Base-by-base conservation (phyloP, 2,329 filamentous ascomycete species). In the Arthroderma sp. region DNA sequence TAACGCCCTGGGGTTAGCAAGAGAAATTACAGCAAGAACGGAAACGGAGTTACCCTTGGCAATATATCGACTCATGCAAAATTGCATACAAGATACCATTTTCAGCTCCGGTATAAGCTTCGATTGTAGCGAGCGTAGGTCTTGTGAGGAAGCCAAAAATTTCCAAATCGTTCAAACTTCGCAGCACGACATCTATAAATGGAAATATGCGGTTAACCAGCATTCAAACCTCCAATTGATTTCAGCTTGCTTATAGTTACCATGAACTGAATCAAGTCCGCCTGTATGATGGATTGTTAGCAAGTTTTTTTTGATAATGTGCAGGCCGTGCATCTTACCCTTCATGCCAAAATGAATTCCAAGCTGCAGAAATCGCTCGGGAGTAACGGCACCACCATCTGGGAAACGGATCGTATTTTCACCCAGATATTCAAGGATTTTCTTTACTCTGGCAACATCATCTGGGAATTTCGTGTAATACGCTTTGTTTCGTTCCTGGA, bases 381-480 rank as follows among this genome's bases (percentile, higher is more conserved):
- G 73, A 0, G 84, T 89, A 42, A 96, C 66, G 8, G 63, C 66
- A 11, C 84, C 85, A 41, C 85, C 86, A 0, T 76, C 77, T 0
- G 88, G 83, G 4, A 94, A 65, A 10, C 70, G 66, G 11, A 88
- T 73, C 2, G 73, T 72, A 45, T 79, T 72, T 40, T 74, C 63
- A 33, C 73, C 67, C 41, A 95, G 77, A 51, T 83, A 75, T 27
- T 68, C 63, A 38, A 82, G 71, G 36, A 95, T 74, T 22, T 70
- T 67, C 52, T 79, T 78, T 11, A 95, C 78, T 2, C 72, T 69
- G 6, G 74, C 70, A 6, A 81, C 64, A 57, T 96, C 89, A 51
- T 87, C 82, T 0, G 88, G 85, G 53, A 80, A 96, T 59, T 95
- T 95, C 40, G 63, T 60, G 59, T 94, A 94, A 62, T 91, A 96